These are phyloP conservation scores for Kwoniella sp. DNA, from an alignment of 768 basidiomycete species.

Conservation along the genomic window DNA sequence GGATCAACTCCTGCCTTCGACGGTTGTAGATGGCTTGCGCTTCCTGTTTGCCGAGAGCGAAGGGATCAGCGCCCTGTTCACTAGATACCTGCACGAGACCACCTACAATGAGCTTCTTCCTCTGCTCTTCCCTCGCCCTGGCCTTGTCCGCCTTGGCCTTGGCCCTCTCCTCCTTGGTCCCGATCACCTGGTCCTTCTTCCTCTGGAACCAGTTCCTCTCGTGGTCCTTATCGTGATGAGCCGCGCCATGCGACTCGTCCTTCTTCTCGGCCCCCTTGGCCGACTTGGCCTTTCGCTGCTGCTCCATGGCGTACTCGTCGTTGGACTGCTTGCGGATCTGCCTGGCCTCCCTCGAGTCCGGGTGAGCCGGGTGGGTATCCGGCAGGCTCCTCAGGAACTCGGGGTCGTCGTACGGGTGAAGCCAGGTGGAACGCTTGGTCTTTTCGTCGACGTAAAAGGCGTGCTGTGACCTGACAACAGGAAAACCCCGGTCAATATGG, in stretches of 20 bases:
- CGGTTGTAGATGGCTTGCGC: constrained; percentile 28
- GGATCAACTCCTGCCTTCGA: constrained; percentile 29
- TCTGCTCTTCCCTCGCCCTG: constrained; percentile 19
- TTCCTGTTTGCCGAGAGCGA: constrained; percentile 9
- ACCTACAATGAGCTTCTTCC: constrained; percentile 31
- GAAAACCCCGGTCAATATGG: neutral
- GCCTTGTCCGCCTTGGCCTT: constrained; percentile 30
- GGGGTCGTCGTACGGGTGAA: constrained; percentile 49
- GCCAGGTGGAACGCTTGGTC: constrained; percentile 42
- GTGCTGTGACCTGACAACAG: constrained; percentile 32
- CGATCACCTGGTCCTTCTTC: constrained; percentile 35
- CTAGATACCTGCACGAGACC: no score
- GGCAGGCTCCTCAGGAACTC: constrained; percentile 42
- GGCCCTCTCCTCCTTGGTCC: constrained; percentile 30
- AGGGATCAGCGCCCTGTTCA: neutral
- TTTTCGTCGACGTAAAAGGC: constrained; percentile 48
- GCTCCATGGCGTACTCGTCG: constrained; percentile 15
- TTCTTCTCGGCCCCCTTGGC: neutral
- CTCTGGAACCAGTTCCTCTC: constrained; percentile 37
- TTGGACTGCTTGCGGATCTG: constrained; percentile 21
- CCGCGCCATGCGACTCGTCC: neutral
- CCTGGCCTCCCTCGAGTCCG: constrained; percentile 36
- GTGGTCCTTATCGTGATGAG: neutral
- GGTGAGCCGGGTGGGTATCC: constrained; percentile 45
- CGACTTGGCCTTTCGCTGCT: constrained; percentile 1